These are phyloP conservation scores for Pogostemon cablin DNA, from an alignment of 257 asterid species.

Conservation along the genomic window DNA sequence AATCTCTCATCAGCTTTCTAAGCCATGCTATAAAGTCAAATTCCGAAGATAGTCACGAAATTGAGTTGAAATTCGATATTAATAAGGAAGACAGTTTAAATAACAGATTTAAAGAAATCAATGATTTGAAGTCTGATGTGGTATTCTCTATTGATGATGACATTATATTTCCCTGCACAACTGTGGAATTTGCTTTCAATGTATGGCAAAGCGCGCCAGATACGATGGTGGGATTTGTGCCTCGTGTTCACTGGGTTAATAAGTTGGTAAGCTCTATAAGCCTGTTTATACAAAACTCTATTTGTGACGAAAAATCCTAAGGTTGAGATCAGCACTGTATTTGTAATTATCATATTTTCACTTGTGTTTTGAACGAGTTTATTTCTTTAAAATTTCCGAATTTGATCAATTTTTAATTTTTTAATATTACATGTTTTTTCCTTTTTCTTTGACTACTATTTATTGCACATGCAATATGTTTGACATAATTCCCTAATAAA, in stretches of 20 bases:
- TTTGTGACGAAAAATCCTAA: background rate
- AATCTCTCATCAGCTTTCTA: conserved; percentile 57
- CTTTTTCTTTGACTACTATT: background rate
- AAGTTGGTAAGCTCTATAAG: conserved; percentile 50
- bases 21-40: conserved; percentile 46
- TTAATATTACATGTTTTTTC: background rate
- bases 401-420: background rate
- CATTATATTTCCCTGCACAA: conserved; percentile 70
- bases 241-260: conserved; percentile 77
- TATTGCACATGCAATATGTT: background rate
- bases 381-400: background rate
- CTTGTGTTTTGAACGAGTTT: conserved; percentile 3
- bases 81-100: conserved; percentile 84
- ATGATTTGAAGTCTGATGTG: conserved; percentile 72
- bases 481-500: background rate
- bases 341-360: conserved; percentile 9
- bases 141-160: conserved; percentile 86
- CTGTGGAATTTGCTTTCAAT: conserved; percentile 70
- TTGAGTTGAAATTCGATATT: conserved; percentile 66
- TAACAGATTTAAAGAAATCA: conserved; percentile 83
- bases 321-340: conserved; percentile 9
- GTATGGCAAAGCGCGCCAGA: conserved; percentile 84
- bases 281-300: background rate
- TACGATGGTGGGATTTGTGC: conserved; percentile 92
- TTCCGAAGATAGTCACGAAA: conserved; percentile 50